Evolutionary conservation across 2,329 filamentous ascomycete genomes (phyloP).

Genomic region (Penicillium verrucosum): DNA sequence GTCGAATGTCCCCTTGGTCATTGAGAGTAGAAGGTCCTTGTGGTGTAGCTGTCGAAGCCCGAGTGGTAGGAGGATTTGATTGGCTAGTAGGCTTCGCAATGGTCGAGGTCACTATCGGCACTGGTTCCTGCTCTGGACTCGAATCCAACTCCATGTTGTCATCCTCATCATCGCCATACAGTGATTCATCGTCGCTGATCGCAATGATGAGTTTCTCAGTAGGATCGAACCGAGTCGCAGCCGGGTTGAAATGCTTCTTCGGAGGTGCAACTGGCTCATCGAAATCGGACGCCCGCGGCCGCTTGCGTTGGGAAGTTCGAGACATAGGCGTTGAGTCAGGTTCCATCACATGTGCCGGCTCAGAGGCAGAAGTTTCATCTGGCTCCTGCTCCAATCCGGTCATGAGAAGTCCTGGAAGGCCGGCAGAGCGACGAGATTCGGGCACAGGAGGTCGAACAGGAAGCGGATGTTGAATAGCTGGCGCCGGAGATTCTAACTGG

Average conservation of each 20-base stretch:
- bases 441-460: slow-evolving; percentile 37
- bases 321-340: slow-evolving; percentile 24
- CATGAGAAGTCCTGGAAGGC: slow-evolving; percentile 56
- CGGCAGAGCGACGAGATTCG: slow-evolving; percentile 30
- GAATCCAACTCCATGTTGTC: slow-evolving; percentile 31
- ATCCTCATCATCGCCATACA: slow-evolving; percentile 33
- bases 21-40: slow-evolving; percentile 37
- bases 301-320: slow-evolving; percentile 46
- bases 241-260: slow-evolving; percentile 64
- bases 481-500: slow-evolving; percentile 1
- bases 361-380: slow-evolving; percentile 1
- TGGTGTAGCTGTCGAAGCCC: slow-evolving; percentile 35
- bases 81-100: slow-evolving; percentile 42
- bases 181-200: slow-evolving; percentile 69
- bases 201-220: slow-evolving; percentile 73
- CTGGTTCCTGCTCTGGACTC: slow-evolving; percentile 28
- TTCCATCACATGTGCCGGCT: slow-evolving; percentile 11
- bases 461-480: slow-evolving; percentile 35
- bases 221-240: slow-evolving; percentile 35
- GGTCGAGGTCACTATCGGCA: slow-evolving; percentile 39
- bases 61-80: slow-evolving; percentile 39
- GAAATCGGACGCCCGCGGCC: slow-evolving; percentile 68
- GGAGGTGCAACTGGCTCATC: slow-evolving; percentile 52
- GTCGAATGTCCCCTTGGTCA: slow-evolving; percentile 45
- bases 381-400: slow-evolving; percentile 22